Percentiles rank a stretch among this genome's conserved stretches.
Evolutionary conservation across 2,329 filamentous ascomycete species (phyloP).

Genomic region (Colletotrichum ledebouriae): DNA sequence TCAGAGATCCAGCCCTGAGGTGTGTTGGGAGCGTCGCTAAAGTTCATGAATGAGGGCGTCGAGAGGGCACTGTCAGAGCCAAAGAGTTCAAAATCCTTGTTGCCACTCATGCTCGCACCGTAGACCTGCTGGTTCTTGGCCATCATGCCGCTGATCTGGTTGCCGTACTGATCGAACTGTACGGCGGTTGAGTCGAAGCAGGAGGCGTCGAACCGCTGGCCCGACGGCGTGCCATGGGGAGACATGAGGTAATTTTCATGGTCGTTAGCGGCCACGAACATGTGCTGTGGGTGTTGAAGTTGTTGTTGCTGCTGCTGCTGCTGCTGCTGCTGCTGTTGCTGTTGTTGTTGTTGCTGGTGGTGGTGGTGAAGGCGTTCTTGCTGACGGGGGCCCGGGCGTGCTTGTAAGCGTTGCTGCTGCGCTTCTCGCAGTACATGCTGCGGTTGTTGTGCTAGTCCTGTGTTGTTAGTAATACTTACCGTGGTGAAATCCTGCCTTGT

Average conservation of each 20-base stretch:
- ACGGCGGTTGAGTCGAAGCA: conserved; percentile 59
- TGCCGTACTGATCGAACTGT: conserved; percentile 62
- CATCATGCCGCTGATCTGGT: conserved; percentile 59
- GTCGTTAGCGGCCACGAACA: conserved; percentile 50
- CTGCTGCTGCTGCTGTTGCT: conserved; percentile 50
- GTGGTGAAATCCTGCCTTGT: conserved; percentile 63
- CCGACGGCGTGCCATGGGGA: conserved; percentile 67
- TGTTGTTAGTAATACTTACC: conserved; percentile 68
- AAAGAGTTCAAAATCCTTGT: conserved; percentile 66
- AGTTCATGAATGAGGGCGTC: conserved; percentile 64
- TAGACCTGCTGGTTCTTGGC: conserved; percentile 61
- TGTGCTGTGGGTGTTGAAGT: conserved; percentile 47
- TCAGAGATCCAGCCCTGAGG: conserved; percentile 65
- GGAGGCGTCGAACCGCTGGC: conserved; percentile 65
- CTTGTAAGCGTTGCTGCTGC: conserved; percentile 85
- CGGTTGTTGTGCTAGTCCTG: conserved; percentile 67
- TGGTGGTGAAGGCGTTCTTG: conserved; percentile 51
- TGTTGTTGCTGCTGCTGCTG: conserved; percentile 51
- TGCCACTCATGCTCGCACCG: conserved; percentile 55
- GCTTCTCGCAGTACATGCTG: conserved; percentile 90
- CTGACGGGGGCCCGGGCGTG: conserved; percentile 76
- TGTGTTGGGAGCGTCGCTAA: conserved; percentile 60
- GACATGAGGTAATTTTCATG: conserved; percentile 71
- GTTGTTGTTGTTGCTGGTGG: conserved; percentile 52
- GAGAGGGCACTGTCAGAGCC: conserved; percentile 60